phyloP scores from a whole-genome alignment of 2,329 filamentous ascomycete genomes.

The Beauveria asiatica region DNA sequence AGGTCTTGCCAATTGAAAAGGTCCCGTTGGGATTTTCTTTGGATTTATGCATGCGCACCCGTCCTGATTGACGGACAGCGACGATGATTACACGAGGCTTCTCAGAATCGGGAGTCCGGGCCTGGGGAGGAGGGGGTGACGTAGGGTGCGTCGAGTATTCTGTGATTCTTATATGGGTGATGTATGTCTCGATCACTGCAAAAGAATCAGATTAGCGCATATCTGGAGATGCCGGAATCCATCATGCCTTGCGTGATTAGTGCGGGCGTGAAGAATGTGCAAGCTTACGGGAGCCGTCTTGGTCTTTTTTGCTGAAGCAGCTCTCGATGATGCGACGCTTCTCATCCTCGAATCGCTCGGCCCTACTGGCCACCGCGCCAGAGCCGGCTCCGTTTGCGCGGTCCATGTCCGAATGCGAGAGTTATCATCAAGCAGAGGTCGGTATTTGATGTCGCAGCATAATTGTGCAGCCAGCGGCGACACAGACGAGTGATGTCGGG shows the following conservation, averaged over 20 bases:
- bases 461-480: slow-evolving; percentile 4
- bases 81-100: slow-evolving; percentile 90
- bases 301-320: slow-evolving; percentile 86
- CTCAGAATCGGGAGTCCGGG: slow-evolving; percentile 61
- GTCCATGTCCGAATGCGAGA: slow-evolving; percentile 25
- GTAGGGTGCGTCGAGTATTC: slow-evolving; percentile 82
- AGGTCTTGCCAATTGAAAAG: slow-evolving; percentile 97
- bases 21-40: slow-evolving; percentile 89
- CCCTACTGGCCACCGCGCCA: slow-evolving; percentile 34
- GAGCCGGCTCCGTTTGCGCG: slow-evolving; percentile 30
- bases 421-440: slow-evolving; percentile 16
- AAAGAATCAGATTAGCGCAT: slow-evolving; percentile 12
- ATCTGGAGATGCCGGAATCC: too few relatives aligned
- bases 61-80: slow-evolving; percentile 82
- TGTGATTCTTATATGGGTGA: slow-evolving; percentile 87
- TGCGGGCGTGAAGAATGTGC: slow-evolving; percentile 1
- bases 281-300: slow-evolving; percentile 71
- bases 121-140: slow-evolving; percentile 71
- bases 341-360: slow-evolving; percentile 93
- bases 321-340: slow-evolving; percentile 90
- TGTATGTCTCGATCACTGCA: slow-evolving; percentile 70
- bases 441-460: slow-evolving; percentile 1
- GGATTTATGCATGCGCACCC: slow-evolving; percentile 93
- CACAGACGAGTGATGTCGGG: slow-evolving; percentile 1
- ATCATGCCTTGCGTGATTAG: not conserved